Percentiles rank a stretch among this genome's conserved stretches.
Conservation (phyloP, 805 yeast genomes). For the Komagataella phaffii region DNA sequence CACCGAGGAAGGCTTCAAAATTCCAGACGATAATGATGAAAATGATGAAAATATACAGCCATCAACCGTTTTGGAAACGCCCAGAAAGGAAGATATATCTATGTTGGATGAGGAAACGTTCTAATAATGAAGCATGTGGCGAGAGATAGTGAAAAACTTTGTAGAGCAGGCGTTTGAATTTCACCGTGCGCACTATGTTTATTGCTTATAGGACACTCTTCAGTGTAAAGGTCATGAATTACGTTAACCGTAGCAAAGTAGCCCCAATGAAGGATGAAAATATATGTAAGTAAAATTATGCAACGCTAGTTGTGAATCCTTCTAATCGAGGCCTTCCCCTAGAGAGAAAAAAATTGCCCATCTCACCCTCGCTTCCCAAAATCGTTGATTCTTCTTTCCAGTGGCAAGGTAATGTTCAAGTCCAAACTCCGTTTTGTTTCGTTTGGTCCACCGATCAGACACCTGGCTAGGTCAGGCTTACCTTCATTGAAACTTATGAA, state of each 20-base stretch:
- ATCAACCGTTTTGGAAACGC: slow-evolving; percentile 3
- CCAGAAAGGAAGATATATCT: slow-evolving; percentile 2
- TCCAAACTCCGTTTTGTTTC: background rate
- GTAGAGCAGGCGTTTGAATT: background rate
- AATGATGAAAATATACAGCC: slow-evolving; percentile 6
- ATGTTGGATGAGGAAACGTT: slow-evolving; percentile 8
- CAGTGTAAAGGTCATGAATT: background rate
- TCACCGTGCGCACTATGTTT: background rate
- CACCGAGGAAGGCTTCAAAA: slow-evolving; percentile 75
- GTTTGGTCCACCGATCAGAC: background rate
- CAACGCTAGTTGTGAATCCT: background rate
- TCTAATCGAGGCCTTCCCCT: background rate
- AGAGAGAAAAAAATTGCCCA: background rate
- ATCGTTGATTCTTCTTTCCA: background rate
- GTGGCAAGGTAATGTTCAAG: background rate
- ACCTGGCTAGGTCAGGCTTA: background rate
- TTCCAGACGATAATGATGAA: slow-evolving; percentile 25
- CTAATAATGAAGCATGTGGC: background rate
- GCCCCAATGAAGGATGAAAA: background rate
- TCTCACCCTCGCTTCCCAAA: background rate
- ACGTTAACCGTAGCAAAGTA: background rate
- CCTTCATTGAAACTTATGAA: background rate
- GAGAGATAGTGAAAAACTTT: background rate
- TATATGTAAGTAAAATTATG: too few relatives aligned
- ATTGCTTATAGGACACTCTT: background rate